These are phyloP conservation scores for Ophiostoma himal-ulmi DNA, from an alignment of 2,329 filamentous ascomycete genomes.

Conservation along the genomic window DNA sequence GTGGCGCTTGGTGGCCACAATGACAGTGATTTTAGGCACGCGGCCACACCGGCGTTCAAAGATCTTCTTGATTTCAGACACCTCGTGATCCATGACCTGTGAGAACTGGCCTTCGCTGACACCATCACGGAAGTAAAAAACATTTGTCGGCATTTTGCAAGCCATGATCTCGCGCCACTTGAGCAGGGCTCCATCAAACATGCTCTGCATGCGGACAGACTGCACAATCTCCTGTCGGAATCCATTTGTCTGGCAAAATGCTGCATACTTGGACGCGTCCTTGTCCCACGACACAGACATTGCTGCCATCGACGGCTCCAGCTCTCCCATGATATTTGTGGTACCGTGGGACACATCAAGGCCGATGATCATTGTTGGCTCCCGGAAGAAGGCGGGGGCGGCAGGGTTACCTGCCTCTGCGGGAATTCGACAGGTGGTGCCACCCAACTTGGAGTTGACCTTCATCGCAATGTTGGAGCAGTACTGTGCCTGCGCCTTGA, in stretches of 20 bases:
- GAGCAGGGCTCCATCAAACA: conserved; percentile 59
- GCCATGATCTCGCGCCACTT: conserved; percentile 55
- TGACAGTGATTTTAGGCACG: conserved; percentile 67
- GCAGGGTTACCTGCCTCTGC: conserved; percentile 30
- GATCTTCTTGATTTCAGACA: conserved; percentile 60
- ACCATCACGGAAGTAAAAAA: conserved; percentile 92
- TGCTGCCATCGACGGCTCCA: conserved; percentile 71
- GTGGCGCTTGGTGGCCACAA: conserved; percentile 89
- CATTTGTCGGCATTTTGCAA: conserved; percentile 58
- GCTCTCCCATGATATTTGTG: conserved; percentile 48
- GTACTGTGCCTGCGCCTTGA: conserved; percentile 70
- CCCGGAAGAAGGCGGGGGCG: conserved; percentile 37
- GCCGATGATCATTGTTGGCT: conserved; percentile 76
- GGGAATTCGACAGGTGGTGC: conserved; percentile 55
- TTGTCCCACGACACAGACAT: conserved; percentile 76
- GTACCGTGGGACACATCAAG: conserved; percentile 83
- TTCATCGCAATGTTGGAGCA: conserved; percentile 95
- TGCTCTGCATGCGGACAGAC: conserved; percentile 55
- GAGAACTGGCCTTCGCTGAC: conserved; percentile 82
- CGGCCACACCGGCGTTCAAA: conserved; percentile 38
- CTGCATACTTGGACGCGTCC: conserved; percentile 68
- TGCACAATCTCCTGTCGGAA: conserved; percentile 73
- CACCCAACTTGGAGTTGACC: conserved; percentile 91
- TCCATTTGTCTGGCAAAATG: conserved; percentile 76
- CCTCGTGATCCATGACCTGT: conserved; percentile 73